These are phyloP conservation scores for Fusarium beomiforme DNA, from an alignment of 2,329 filamentous ascomycete species.

Conservation along the genomic window DNA sequence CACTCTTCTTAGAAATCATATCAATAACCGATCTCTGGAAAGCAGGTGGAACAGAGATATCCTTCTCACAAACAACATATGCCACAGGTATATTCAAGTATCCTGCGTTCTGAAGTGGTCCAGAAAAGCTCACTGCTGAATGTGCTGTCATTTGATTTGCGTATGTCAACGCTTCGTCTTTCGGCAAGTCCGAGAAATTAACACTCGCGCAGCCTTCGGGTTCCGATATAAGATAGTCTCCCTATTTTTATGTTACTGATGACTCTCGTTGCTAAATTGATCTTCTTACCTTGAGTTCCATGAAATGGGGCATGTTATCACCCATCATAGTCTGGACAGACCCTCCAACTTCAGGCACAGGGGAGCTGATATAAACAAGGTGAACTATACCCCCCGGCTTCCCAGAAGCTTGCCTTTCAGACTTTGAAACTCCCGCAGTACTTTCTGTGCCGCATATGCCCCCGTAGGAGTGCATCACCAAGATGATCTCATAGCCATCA, in stretches of 20 bases:
- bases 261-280: rapidly evolving
- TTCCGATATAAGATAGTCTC: background rate
- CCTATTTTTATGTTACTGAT: background rate
- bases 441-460: background rate
- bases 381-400: rapidly evolving
- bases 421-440: rapidly evolving
- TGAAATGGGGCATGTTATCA: background rate
- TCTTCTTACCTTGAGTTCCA: background rate
- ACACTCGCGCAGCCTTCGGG: background rate
- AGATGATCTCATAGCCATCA: background rate
- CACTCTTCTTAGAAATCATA: background rate
- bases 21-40: background rate
- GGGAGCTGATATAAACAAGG: background rate
- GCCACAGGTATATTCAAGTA: background rate
- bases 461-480: background rate
- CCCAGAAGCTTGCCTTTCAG: rapidly evolving
- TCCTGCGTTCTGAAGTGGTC: background rate
- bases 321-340: background rate
- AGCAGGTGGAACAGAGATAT: background rate
- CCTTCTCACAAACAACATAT: background rate
- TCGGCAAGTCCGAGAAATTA: background rate
- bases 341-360: background rate
- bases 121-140: background rate
- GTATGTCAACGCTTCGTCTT: background rate
- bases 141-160: background rate